A percentile compares a stretch with the other conserved stretches of the same genome.
Conservation (phyloP, 139 green algal genomes). For the Tetradesmus obliquus region DNA sequence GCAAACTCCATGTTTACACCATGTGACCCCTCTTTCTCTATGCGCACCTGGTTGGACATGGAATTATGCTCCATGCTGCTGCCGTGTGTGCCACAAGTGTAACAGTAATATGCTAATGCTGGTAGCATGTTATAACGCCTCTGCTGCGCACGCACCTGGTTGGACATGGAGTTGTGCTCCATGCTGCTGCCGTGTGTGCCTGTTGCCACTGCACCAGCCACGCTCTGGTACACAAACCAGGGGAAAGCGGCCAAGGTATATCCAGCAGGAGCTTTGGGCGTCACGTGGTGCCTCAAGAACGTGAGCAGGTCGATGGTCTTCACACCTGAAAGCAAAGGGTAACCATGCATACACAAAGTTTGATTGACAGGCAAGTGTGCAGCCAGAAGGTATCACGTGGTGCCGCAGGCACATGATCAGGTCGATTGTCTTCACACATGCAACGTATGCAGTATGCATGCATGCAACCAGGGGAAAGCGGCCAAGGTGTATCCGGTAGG, state of each 20-base stretch:
- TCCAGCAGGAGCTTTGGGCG: constrained; percentile 62
- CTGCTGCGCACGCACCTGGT: constrained; percentile 63
- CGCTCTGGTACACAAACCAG: constrained; percentile 83
- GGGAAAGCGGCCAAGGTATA: constrained; percentile 81
- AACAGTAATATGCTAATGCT: too few relatives aligned
- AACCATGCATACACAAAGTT: not conserved
- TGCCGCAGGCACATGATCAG: too few relatives aligned
- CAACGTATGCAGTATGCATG: too few relatives aligned
- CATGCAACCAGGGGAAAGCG: constrained; percentile 78
- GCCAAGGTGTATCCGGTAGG: constrained; percentile 79
- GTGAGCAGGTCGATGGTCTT: constrained; percentile 51
- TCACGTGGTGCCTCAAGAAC: constrained; percentile 85
- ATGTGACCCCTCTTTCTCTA: too few relatives aligned
- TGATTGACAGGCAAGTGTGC: too few relatives aligned
- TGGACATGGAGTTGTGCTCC: constrained; percentile 67
- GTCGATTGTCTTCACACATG: too few relatives aligned
- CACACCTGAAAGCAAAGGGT: not conserved
- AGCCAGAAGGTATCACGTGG: too few relatives aligned
- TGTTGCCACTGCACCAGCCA: constrained; percentile 89
- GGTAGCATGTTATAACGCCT: too few relatives aligned
- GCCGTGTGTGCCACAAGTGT: too few relatives aligned
- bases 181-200: constrained; percentile 84
- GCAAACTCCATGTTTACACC: too few relatives aligned
- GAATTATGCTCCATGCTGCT: too few relatives aligned
- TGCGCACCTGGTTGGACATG: too few relatives aligned